phyloP scores from a whole-genome alignment of 208 protist species.

The Sergeia podlipaevii region DNA sequence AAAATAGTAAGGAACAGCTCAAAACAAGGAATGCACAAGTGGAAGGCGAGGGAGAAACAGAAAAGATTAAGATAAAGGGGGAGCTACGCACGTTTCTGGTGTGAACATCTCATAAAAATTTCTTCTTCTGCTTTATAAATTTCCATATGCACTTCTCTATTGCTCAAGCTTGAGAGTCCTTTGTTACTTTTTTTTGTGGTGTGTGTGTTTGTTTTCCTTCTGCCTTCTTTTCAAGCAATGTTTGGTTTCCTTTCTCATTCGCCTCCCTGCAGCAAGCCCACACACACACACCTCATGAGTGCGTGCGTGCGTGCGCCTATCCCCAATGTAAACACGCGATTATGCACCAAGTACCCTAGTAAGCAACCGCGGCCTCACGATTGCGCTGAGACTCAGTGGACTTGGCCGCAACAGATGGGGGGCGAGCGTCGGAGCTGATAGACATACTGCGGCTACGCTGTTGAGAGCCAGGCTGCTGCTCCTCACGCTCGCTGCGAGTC shows the following conservation, averaged over 20 bases:
- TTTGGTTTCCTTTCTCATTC: no score
- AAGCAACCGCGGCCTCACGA: conserved; percentile 8
- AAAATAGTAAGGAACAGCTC: not conserved
- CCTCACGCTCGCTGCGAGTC: conserved; percentile 21
- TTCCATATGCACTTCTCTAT: conserved; percentile 6
- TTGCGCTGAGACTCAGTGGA: conserved; percentile 23
- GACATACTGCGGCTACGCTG: conserved; percentile 21
- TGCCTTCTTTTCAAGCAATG: no score
- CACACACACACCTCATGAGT: no score
- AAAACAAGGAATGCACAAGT: not conserved
- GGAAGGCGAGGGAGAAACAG: conserved; percentile 1
- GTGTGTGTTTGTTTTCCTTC: no score
- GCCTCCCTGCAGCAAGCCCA: no score
- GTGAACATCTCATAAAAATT: not conserved
- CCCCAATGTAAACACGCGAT: no score
- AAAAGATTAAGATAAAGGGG: not conserved
- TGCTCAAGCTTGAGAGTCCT: not conserved
- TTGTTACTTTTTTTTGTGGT: conserved; percentile 9
- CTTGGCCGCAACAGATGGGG: conserved; percentile 18
- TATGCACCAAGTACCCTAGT: no score
- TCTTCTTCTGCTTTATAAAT: conserved; percentile 1
- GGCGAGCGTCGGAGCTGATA: conserved; percentile 11
- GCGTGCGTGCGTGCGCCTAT: no score
- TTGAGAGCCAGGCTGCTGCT: conserved; percentile 15
- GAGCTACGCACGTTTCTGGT: not conserved